Evolutionary conservation across 495 filamentous ascomycete species (phyloP).

Genomic region (Podospora australis): DNA sequence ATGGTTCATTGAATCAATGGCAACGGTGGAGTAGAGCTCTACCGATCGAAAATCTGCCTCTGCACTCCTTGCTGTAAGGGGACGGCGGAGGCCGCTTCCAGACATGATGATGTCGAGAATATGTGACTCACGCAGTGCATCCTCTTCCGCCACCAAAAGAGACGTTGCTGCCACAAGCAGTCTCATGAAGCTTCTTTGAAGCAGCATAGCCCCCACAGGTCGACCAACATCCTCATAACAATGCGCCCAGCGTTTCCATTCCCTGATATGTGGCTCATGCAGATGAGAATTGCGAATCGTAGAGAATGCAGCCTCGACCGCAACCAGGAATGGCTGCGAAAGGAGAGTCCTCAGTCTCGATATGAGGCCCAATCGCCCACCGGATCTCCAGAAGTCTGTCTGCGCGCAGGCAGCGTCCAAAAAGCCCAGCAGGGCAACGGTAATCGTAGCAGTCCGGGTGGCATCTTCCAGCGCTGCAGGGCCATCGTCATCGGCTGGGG

Average conservation of each 20-base stretch:
- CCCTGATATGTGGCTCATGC: constrained; percentile 45
- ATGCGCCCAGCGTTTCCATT: constrained; percentile 79
- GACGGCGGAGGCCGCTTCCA: constrained; percentile 30
- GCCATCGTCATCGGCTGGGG: constrained; percentile 43
- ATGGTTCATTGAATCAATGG: constrained; percentile 72
- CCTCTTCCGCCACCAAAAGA: constrained; percentile 55
- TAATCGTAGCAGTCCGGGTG: constrained; percentile 61
- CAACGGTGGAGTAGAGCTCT: constrained; percentile 65
- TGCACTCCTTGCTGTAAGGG: constrained; percentile 31
- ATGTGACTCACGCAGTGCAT: constrained; percentile 52
- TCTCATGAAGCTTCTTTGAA: constrained; percentile 80
- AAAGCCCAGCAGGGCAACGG: constrained; percentile 81
- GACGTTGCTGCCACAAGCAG: constrained; percentile 75
- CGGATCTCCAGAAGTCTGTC: constrained; percentile 68
- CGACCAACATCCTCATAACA: constrained; percentile 72
- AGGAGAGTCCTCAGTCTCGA: constrained; percentile 62
- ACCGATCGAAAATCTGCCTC: constrained; percentile 51
- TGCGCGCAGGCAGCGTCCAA: constrained; percentile 70
- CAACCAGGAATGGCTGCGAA: constrained; percentile 73
- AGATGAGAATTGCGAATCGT: constrained; percentile 62
- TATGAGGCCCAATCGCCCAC: constrained; percentile 64
- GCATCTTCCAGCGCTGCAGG: constrained; percentile 54
- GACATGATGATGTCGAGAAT: constrained; percentile 73
- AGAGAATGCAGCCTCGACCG: constrained; percentile 80
- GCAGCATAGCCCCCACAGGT: constrained; percentile 84